Base-by-base conservation (phyloP, 2,329 filamentous ascomycete genomes). In the Knufia petricola region DNA sequence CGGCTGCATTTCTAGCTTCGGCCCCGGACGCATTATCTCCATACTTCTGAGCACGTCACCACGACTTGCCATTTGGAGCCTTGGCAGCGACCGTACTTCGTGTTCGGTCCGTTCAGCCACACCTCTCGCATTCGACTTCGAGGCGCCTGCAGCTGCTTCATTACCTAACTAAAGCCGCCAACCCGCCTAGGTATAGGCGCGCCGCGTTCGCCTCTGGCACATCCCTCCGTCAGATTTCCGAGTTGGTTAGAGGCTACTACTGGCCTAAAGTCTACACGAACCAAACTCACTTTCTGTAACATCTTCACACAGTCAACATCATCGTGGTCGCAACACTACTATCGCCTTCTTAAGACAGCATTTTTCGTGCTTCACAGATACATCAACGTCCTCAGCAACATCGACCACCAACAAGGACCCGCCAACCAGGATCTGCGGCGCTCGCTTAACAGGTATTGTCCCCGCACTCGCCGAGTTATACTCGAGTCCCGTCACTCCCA, bases 381-480 rank as follows among this genome's bases (percentile, higher is more conserved):
- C 21, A 9, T 10, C 10, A 26, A 9, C 20, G 8, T 42, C 10
- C 20, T 28, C 28, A n/a, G 7, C 32, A n/a, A 7, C 32, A 42
- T 42, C 39, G 8, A 42, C 39, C 24, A 26, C 28, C 39, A 17
- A 13, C 4, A 13, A 38, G 15, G 17, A 19, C 31, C 34, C 3
- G 12, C 44, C 44, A 47, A 38, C 44, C 32, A 47, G 8, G 34
- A 47, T 28, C 32, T 38, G 32, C 44, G 36, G 32, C 15, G 10
- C 17, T 20, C 26, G 26, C 26, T 38, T 17, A 13, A 13, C 32
- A 17, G 15, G 38, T 26, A 8, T 20, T 20, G 32, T 47, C 44
- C 44, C 44, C 44, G 44, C 44, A 47, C 24, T 47, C 15, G 34
- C 40, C 40, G 15, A 31, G 30, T 28, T 34, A 44, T 44, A 24